phyloP scores from a whole-genome alignment of 208 protist genomes.

The Trichomonas tenax region DNA sequence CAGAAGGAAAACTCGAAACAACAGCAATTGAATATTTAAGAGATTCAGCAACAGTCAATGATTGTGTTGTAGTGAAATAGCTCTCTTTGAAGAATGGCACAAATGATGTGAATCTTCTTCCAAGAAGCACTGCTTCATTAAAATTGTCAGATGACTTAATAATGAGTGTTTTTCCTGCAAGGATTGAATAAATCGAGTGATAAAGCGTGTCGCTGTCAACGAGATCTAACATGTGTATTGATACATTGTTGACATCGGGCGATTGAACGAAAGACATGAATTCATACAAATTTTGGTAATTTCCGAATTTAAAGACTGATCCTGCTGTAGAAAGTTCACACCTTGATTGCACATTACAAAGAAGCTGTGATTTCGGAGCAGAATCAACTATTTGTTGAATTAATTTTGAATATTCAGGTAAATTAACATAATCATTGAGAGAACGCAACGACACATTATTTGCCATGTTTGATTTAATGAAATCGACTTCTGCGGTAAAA shows the following conservation, averaged over 20 bases:
- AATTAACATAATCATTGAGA: neutral
- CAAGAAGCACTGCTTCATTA: neutral
- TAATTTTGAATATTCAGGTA: neutral
- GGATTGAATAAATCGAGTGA: neutral
- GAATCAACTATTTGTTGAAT: neutral
- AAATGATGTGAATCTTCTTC: neutral
- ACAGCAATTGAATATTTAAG: neutral
- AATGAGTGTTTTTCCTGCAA: neutral
- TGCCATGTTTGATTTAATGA: neutral
- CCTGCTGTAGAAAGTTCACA: neutral
- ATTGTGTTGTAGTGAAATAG: neutral
- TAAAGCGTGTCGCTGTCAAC: neutral
- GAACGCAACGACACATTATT: neutral
- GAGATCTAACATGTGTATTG: neutral
- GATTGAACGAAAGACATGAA: neutral
- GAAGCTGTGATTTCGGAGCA: neutral
- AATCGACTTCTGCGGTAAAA: neutral
- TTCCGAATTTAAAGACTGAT: neutral
- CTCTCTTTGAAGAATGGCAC: neutral
- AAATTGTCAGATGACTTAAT: neutral
- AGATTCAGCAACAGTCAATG: neutral
- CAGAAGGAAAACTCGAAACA: neutral
- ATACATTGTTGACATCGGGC: neutral
- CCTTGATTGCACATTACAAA: neutral
- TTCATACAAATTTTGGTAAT: neutral